phyloP scores from a whole-genome alignment of 2,329 filamentous ascomycete species.

The Xylariomycetidae sp. region DNA sequence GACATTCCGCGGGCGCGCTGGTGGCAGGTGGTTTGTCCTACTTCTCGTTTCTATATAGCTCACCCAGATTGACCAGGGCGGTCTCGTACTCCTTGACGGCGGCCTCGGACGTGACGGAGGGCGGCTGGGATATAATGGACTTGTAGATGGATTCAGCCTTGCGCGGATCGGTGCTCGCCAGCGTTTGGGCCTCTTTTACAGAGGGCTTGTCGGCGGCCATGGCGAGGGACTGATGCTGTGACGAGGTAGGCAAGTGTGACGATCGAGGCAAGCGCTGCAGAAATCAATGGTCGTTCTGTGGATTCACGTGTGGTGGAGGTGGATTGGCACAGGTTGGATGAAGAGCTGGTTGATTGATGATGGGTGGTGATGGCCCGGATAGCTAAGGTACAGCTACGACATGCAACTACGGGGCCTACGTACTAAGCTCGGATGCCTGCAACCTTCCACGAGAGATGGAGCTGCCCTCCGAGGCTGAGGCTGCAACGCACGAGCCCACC shows the following conservation, averaged over 20 bases:
- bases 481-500: too few species aligned
- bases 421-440: constrained; percentile 2
- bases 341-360: background rate
- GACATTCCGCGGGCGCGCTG: background rate
- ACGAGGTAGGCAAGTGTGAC: background rate
- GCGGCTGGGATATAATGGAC: constrained; percentile 79
- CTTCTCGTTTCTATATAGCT: constrained; percentile 88
- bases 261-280: background rate
- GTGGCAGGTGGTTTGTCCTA: constrained; percentile 35
- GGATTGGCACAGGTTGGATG: background rate
- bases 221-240: background rate
- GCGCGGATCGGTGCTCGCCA: constrained; percentile 70
- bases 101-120: constrained; percentile 74
- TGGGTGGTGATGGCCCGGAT: background rate
- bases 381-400: background rate
- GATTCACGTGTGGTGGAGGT: background rate
- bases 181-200: constrained; percentile 83
- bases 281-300: background rate
- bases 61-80: constrained; percentile 80
- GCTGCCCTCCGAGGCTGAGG: too few species aligned
- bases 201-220: constrained; percentile 27
- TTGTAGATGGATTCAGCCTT: constrained; percentile 87
- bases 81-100: constrained; percentile 88
- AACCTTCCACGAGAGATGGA: too few species aligned
- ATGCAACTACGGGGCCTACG: constrained; percentile 1